Base-by-base conservation (phyloP, 495 filamentous ascomycete genomes). In the Penicillium nucicola region DNA sequence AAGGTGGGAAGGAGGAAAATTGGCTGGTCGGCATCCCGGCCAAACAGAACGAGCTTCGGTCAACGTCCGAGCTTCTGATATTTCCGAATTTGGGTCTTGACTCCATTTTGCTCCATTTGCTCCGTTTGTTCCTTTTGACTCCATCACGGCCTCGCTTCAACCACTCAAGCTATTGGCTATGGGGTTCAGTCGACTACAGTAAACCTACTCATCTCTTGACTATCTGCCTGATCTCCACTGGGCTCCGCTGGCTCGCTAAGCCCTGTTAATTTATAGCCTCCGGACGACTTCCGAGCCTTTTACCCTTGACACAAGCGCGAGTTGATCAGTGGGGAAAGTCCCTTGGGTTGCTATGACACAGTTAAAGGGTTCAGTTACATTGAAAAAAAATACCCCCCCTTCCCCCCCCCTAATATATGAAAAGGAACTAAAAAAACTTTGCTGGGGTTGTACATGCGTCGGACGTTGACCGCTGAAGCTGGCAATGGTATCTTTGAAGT, bases 231-330 rank as follows among this genome's bases (percentile, higher is more conserved):
- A 49, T 30, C 49, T 34, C 52, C 52, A 54, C 52, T 50, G 17
- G 49, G 49, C 45, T 60, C 57, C 57, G 57, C 57, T 53, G 9
- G 37, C 56, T 36, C 48, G 40, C 25, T 8, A 28, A 28, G 7
- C 25, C 10, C 7, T 37, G 37, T 11, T 15, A 32, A 44, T 44
- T 48, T 32, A 30, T 39, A 46, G 32, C 35, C 48, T 19, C 23
- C 58, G 58, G 58, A 53, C 58, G 47, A 57, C 50, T 61, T 61
- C 58, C 58, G 58, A 42, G 45, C 23, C 30, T 13, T 38, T 45
- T 23, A 12, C 8, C 30, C 46, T 42, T 22, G 35, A 34, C 42
- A 14, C 44, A 38, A 43, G 19, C 35, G n/a, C 22, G 18, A 25
- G 23, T 44, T 45, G 45, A 34, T 48, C 35, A 17, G 46, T 47